These are phyloP conservation scores for Gaeumannomyces sp. DNA, from an alignment of 2,329 filamentous ascomycete genomes.

Conservation along the genomic window DNA sequence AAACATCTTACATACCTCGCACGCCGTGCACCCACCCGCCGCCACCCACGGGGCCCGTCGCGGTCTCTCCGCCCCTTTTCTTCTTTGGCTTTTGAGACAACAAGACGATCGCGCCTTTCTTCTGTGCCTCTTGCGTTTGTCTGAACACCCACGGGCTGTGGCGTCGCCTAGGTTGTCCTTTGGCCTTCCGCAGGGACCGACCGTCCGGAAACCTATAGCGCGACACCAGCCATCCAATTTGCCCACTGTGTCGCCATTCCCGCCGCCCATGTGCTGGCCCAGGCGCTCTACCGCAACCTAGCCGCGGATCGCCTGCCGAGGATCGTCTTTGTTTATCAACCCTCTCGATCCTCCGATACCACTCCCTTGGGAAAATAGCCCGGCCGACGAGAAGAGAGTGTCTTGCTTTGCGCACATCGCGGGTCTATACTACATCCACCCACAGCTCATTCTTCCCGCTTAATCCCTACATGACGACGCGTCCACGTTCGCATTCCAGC, in stretches of 20 bases:
- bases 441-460: background rate
- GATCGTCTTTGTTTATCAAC: background rate
- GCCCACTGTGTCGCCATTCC: background rate
- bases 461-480: conserved; percentile 5
- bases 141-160: background rate
- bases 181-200: background rate
- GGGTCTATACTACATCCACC: background rate
- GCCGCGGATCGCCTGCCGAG: background rate
- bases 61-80: background rate
- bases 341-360: no score
- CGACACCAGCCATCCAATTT: background rate
- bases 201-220: background rate
- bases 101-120: background rate
- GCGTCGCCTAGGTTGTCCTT: background rate
- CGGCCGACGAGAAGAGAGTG: background rate
- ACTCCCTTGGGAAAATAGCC: background rate
- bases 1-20: background rate
- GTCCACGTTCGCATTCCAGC: background rate
- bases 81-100: background rate
- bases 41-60: background rate
- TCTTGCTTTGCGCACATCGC: background rate
- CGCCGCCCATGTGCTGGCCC: background rate
- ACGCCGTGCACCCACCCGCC: background rate
- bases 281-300: background rate
- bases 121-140: background rate